Percentiles rank a stretch among this genome's conserved stretches.
phyloP scores from a whole-genome alignment of 768 basidiomycete genomes.

The Pleurotus citrinopileatus region DNA sequence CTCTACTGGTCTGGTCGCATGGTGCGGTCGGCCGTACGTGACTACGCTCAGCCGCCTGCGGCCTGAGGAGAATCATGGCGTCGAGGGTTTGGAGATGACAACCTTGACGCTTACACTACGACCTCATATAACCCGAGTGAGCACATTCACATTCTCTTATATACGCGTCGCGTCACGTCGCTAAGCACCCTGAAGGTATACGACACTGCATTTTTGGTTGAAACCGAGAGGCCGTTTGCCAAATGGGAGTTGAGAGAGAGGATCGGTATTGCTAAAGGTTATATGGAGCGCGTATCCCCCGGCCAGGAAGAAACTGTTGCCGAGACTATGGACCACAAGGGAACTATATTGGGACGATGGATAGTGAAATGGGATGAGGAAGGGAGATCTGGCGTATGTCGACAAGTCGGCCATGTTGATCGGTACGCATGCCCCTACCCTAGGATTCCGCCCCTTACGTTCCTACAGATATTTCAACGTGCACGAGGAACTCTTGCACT shows the following conservation, averaged over 20 bases:
- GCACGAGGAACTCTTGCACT: slow-evolving; percentile 39
- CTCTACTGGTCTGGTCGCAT: slow-evolving; percentile 71
- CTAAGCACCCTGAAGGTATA: slow-evolving; percentile 44
- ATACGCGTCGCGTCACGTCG: background rate
- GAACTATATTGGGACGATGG: slow-evolving; percentile 71
- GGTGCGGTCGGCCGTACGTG: slow-evolving; percentile 76
- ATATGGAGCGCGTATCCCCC: slow-evolving; percentile 25
- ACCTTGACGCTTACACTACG: slow-evolving; percentile 61
- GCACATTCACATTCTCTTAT: slow-evolving; percentile 13
- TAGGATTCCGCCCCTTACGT: background rate
- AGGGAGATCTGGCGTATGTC: slow-evolving; percentile 56
- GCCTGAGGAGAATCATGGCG: slow-evolving; percentile 37
- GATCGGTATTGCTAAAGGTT: slow-evolving; percentile 27
- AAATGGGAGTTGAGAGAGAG: slow-evolving; percentile 73
- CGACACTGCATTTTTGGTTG: slow-evolving; percentile 68
- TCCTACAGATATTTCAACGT: slow-evolving; percentile 41
- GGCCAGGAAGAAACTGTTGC: slow-evolving; percentile 77
- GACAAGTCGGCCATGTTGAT: slow-evolving; percentile 57
- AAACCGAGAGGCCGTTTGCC: slow-evolving; percentile 67
- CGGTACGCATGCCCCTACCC: slow-evolving; percentile 45
- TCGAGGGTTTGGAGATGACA: slow-evolving; percentile 64
- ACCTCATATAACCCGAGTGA: slow-evolving; percentile 60
- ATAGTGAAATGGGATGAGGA: slow-evolving; percentile 71
- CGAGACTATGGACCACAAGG: slow-evolving; percentile 61
- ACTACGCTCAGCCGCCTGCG: slow-evolving; percentile 52